Base-by-base conservation (phyloP, 495 filamentous ascomycete genomes). In the Cercophora scortea region DNA sequence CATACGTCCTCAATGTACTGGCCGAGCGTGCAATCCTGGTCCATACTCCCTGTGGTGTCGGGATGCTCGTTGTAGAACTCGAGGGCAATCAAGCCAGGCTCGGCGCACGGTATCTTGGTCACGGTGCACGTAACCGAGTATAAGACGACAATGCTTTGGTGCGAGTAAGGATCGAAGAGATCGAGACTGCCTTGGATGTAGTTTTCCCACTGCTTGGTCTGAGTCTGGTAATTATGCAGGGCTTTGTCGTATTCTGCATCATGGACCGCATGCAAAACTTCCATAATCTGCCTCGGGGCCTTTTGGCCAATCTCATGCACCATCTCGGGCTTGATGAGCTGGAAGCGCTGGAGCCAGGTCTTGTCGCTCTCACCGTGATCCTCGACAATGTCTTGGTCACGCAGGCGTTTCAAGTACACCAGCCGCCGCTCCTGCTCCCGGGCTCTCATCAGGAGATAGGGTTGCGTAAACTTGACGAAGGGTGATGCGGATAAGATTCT, bases 161-260 rank as follows among this genome's bases (percentile, higher is more conserved):
- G 94, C 1, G 88, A 83, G 57, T 86, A 90, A 7, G 94, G 94
- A 65, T 96, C 89, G 58, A 96, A 99, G 6, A 96, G 75, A 59
- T 91, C 85, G 49, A 83, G 73, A 49, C 86, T 90, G 15, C 87
- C 88, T 35, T 89, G 75, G 7, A 95, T 82, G 53, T 94, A 95
- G 17, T 87, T 86, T 57, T 97, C 94, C 92, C 93, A 97, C 55
- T 96, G 90, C 42, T 87, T 79, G 51, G 89, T 95, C 66, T 97
- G 93, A 0, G 91, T 96, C 64, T 89, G 81, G 62, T 96, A 97
- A 52, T 90, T 89, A 65, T 97, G 89, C 35, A 94, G 68, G 10
- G 91, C 92, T 67, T 92, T 91, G 64, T 97, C 93, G 60, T 95
- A 96, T 61, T 99, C 94, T 13, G 90, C 88, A 61, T 95, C 88